These are phyloP conservation scores for Laetiporus sulphureus DNA, from an alignment of 1,284 basidiomycete genomes.

Conservation along the genomic window DNA sequence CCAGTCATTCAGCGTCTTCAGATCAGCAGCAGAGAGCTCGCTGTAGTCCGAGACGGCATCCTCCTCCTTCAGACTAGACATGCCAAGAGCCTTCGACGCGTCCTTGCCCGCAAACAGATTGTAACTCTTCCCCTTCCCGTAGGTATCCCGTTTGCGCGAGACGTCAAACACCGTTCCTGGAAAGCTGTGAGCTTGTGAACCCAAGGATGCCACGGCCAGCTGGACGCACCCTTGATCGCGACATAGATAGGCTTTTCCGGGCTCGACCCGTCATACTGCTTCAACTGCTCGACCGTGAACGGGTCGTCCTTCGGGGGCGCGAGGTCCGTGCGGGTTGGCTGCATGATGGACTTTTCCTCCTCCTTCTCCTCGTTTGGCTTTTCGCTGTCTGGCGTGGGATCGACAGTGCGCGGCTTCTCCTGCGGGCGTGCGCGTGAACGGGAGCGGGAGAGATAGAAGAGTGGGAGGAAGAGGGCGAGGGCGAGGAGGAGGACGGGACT, in stretches of 20 bases:
- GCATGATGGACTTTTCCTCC: slow-evolving; percentile 63
- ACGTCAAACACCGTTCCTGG: slow-evolving; percentile 83
- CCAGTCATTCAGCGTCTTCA: slow-evolving; percentile 90
- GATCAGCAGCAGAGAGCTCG: slow-evolving; percentile 65
- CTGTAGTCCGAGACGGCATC: slow-evolving; percentile 90
- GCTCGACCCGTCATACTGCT: slow-evolving; percentile 63
- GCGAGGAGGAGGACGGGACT: slow-evolving; percentile 11
- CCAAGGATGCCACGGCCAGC: not conserved
- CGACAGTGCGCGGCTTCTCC: not conserved
- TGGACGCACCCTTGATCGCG: slow-evolving; percentile 71
- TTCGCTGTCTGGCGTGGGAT: not conserved
- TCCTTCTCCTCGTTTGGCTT: slow-evolving; percentile 18
- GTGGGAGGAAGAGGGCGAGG: slow-evolving; percentile 15
- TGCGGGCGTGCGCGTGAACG: not conserved
- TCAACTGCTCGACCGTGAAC: slow-evolving; percentile 64
- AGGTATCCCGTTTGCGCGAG: slow-evolving; percentile 73
- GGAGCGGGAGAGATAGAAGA: slow-evolving; percentile 15
- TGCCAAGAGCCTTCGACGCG: slow-evolving; percentile 75
- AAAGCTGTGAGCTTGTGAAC: not conserved
- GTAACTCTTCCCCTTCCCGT: slow-evolving; percentile 68
- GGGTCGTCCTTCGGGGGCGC: slow-evolving; percentile 75
- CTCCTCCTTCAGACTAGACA: slow-evolving; percentile 83
- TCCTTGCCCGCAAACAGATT: slow-evolving; percentile 87
- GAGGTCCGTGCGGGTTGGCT: slow-evolving; percentile 53
- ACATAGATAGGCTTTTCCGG: slow-evolving; percentile 73